Percentiles rank a stretch among this genome's conserved stretches.
Conservation (phyloP, 2,329 filamentous ascomycete genomes). For the Epichloe glyceriae region DNA sequence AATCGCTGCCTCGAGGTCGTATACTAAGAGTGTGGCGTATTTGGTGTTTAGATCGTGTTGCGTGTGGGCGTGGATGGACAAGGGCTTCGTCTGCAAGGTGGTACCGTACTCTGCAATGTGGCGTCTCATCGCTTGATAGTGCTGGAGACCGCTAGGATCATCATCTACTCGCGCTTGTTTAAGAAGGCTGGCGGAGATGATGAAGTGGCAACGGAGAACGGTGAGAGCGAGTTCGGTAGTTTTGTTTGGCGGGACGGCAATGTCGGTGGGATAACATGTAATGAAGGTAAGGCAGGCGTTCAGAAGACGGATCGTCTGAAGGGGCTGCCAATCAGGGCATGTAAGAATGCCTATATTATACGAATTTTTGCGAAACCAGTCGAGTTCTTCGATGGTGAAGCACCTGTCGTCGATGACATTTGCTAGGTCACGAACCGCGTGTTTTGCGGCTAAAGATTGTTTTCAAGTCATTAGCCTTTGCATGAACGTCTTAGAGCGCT, state of each 20-base stretch:
- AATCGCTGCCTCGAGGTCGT: conserved; percentile 67
- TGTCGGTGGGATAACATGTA: conserved; percentile 34
- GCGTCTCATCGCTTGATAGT: conserved; percentile 48
- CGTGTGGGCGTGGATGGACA: conserved; percentile 27
- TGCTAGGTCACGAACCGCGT: conserved; percentile 21
- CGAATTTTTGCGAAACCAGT: conserved; percentile 74
- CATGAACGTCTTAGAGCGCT: background rate
- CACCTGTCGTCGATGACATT: conserved; percentile 29
- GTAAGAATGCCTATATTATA: conserved; percentile 65
- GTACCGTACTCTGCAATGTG: conserved; percentile 32
- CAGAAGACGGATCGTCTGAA: conserved; percentile 43
- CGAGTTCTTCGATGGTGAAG: conserved; percentile 53
- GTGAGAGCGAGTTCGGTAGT: conserved; percentile 21
- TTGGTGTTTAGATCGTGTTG: conserved; percentile 46
- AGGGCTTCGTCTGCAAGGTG: background rate
- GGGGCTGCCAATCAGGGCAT: conserved; percentile 39
- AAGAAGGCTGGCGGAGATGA: conserved; percentile 34
- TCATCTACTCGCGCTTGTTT: background rate
- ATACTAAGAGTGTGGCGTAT: conserved; percentile 53
- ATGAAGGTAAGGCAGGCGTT: conserved; percentile 38
- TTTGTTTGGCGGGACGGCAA: background rate
- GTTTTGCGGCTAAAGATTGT: conserved; percentile 13
- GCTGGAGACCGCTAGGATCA: conserved; percentile 38
- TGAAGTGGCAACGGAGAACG: conserved; percentile 57
- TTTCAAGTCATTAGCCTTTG: background rate